phyloP scores from a whole-genome alignment of 2,329 filamentous ascomycete species.

The Neonectria hederae region DNA sequence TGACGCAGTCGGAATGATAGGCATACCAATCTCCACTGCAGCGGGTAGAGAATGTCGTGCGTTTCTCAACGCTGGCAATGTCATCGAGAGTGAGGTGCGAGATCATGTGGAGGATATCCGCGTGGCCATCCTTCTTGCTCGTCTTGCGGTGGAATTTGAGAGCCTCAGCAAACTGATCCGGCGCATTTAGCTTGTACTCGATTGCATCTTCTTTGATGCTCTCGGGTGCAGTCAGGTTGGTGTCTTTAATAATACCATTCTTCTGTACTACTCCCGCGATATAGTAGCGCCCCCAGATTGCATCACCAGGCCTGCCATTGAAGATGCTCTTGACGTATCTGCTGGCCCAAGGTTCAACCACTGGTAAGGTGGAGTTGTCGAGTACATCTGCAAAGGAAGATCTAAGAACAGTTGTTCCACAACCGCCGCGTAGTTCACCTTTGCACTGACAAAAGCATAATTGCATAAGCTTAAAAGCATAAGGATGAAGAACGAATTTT shows the following conservation, averaged over 20 bases:
- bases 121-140: background rate
- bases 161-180: background rate
- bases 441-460: background rate
- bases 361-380: background rate
- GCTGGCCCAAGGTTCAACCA: slow-evolving; percentile 7
- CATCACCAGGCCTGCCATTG: slow-evolving; percentile 5
- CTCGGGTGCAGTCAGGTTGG: background rate
- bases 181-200: background rate
- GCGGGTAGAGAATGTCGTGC: background rate
- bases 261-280: background rate
- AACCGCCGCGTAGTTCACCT: background rate
- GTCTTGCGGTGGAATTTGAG: background rate
- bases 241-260: background rate
- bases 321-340: background rate
- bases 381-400: background rate
- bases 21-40: background rate
- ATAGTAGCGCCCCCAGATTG: slow-evolving; percentile 7
- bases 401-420: slow-evolving; percentile 1
- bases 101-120: background rate
- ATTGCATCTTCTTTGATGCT: background rate
- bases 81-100: background rate
- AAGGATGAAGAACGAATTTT: too few relatives aligned
- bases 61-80: background rate
- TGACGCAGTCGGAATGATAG: background rate
- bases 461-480: too few relatives aligned